Conservation (phyloP, 345 rosid species). For the Hypericum perforatum region DNA sequence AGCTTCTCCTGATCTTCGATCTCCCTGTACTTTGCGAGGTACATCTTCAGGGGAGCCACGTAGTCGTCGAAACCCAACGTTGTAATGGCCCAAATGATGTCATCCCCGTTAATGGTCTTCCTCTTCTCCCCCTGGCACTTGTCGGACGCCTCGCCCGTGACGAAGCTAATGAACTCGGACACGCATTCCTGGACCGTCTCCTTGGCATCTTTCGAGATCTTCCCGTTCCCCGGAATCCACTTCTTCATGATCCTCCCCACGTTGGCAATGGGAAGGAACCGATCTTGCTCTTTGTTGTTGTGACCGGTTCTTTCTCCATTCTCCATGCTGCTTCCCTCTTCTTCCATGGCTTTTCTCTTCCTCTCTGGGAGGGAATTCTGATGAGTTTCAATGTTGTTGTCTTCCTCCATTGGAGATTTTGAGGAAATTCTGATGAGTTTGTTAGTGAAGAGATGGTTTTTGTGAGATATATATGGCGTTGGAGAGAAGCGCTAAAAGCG, state of each 20-base stretch:
- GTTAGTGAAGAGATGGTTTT: too few relatives aligned
- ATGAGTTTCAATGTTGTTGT: too few relatives aligned
- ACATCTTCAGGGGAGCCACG: neutral
- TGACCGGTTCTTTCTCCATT: too few relatives aligned
- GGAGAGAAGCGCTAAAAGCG: too few relatives aligned
- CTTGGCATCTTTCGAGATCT: slow-evolving; percentile 2
- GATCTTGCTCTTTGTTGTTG: slow-evolving; percentile 3
- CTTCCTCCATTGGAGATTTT: too few relatives aligned
- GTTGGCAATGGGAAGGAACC: slow-evolving; percentile 5
- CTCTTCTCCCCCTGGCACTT: slow-evolving; percentile 3
- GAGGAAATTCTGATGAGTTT: too few relatives aligned
- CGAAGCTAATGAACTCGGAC: slow-evolving; percentile 5
- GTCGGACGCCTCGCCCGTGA: neutral
- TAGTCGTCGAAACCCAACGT: slow-evolving; percentile 1
- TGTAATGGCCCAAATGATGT: slow-evolving; percentile 3
- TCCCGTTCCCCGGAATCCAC: slow-evolving; percentile 3
- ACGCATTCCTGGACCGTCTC: slow-evolving; percentile 2
- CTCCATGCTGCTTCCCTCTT: too few relatives aligned
- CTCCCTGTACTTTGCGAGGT: slow-evolving; percentile 1
- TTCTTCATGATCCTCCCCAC: slow-evolving; percentile 6
- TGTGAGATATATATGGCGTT: too few relatives aligned
- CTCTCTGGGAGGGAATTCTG: too few relatives aligned
- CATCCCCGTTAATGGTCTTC: slow-evolving; percentile 3
- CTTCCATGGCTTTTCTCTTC: too few relatives aligned
- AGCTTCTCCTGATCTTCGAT: slow-evolving; percentile 1